These are phyloP conservation scores for Ceratorhiza oryzae-sativae DNA, from an alignment of 1,284 basidiomycete species.

Conservation along the genomic window DNA sequence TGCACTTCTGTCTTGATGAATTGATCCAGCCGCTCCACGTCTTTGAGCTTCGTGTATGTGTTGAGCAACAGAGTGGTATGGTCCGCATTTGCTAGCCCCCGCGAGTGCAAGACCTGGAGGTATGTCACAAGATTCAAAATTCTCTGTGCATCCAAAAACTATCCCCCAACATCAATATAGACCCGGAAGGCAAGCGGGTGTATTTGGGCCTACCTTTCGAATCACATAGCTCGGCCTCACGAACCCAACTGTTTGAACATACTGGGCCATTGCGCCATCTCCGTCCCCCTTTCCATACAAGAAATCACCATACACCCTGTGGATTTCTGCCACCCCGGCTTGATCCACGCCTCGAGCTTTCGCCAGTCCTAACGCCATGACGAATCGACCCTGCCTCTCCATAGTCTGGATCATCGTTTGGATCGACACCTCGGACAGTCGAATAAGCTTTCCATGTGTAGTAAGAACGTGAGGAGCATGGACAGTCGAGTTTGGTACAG, in stretches of 20 bases:
- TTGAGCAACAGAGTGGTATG: slow-evolving; percentile 96
- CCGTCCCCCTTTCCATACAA: slow-evolving; percentile 91
- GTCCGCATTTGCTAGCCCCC: slow-evolving; percentile 91
- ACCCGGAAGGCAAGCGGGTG: neutral
- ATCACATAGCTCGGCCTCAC: slow-evolving; percentile 96
- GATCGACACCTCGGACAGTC: slow-evolving; percentile 29
- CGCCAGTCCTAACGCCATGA: slow-evolving; percentile 66
- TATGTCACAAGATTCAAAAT: slow-evolving; percentile 96
- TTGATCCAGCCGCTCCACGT: slow-evolving; percentile 84
- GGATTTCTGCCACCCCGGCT: slow-evolving; percentile 81
- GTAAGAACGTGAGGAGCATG: slow-evolving; percentile 34
- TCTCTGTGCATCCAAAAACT: slow-evolving; percentile 97
- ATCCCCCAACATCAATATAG: neutral
- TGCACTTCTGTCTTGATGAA: slow-evolving; percentile 84
- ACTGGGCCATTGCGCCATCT: slow-evolving; percentile 93
- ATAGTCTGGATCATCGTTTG: slow-evolving; percentile 38
- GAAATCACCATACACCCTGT: slow-evolving; percentile 89
- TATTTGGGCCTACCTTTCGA: slow-evolving; percentile 70
- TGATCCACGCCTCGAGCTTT: slow-evolving; percentile 76
- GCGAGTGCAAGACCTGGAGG: slow-evolving; percentile 91
- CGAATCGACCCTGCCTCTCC: slow-evolving; percentile 33
- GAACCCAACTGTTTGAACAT: slow-evolving; percentile 86
- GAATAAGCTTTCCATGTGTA: slow-evolving; percentile 23
- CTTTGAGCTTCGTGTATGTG: slow-evolving; percentile 96
- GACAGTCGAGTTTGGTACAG: slow-evolving; percentile 11